A percentile compares a stretch with the other conserved stretches of the same genome.
Evolutionary conservation across 495 filamentous ascomycete species (phyloP).

Genomic region (Penicillium pancosmium): DNA sequence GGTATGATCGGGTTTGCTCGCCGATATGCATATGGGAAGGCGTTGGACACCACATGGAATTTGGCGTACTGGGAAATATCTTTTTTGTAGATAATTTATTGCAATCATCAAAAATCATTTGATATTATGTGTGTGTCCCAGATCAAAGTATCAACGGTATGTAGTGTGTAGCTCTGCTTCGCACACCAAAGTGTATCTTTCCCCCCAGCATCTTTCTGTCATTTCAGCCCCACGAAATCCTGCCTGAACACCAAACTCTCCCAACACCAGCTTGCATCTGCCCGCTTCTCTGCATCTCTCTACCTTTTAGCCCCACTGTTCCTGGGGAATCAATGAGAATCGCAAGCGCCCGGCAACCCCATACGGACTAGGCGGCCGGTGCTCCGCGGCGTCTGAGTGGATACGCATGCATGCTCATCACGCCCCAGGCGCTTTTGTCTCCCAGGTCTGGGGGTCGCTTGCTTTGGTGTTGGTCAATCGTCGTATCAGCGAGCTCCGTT

Average conservation of each 20-base stretch:
- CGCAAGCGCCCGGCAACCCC: conserved; percentile 24
- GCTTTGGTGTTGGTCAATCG: not conserved
- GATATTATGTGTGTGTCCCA: not conserved
- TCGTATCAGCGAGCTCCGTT: conserved; percentile 17
- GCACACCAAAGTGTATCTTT: too few species aligned
- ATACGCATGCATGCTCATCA: conserved; percentile 31
- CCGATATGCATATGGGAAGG: conserved; percentile 13
- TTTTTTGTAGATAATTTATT: conserved; percentile 12
- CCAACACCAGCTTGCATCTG: not conserved
- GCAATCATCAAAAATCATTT: not conserved
- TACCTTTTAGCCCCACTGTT: not conserved
- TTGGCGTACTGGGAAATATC: conserved; percentile 11
- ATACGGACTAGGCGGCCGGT: conserved; percentile 22
- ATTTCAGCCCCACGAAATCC: not conserved
- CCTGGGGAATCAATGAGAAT: not conserved
- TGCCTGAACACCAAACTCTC: not conserved
- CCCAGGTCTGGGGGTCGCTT: conserved; percentile 4
- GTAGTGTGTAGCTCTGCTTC: too few species aligned
- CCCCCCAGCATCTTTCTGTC: too few species aligned
- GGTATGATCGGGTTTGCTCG: conserved; percentile 3
- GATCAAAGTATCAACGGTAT: not conserved
- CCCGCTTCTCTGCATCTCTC: not conserved
- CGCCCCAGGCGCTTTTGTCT: conserved; percentile 30
- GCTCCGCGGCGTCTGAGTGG: conserved; percentile 27
- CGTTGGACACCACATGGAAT: conserved; percentile 16